Evolutionary conservation across 768 basidiomycete species (phyloP).

Genomic region (Erythrobasidium yunnanense): DNA sequence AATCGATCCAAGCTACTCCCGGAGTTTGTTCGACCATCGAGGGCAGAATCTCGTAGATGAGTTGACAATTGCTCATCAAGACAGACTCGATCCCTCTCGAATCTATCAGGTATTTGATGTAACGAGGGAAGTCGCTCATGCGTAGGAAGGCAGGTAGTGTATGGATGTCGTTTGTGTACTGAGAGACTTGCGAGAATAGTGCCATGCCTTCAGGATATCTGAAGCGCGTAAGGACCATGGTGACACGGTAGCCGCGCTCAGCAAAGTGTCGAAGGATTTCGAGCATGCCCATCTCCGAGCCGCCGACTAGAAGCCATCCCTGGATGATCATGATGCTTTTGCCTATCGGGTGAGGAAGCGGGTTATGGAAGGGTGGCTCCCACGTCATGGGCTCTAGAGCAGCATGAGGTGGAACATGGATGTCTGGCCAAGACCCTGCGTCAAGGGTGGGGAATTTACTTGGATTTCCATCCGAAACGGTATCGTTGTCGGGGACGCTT

Average conservation of each 20-base stretch:
- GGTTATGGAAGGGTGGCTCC: conserved; percentile 29
- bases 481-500: no score
- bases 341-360: conserved; percentile 20
- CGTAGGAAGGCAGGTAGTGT: conserved; percentile 33
- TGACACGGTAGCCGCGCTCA: conserved; percentile 32
- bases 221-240: conserved; percentile 31
- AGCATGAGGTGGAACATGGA: conserved; percentile 7
- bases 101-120: conserved; percentile 31
- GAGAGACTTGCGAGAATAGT: conserved; percentile 28
- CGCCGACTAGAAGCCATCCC: conserved; percentile 31
- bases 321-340: conserved; percentile 31
- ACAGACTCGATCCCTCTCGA: conserved; percentile 25
- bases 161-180: conserved; percentile 34
- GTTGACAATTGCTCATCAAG: conserved; percentile 29
- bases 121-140: conserved; percentile 30
- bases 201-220: conserved; percentile 31
- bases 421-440: no score
- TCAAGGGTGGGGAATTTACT: no score
- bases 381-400: conserved; percentile 29
- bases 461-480: no score
- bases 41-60: conserved; percentile 33
- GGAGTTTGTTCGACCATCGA: conserved; percentile 33
- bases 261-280: conserved; percentile 31
- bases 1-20: conserved; percentile 32
- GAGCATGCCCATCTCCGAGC: conserved; percentile 30